phyloP scores from a whole-genome alignment of 2,329 filamentous ascomycete genomes.

The Neofusicoccum sp. region DNA sequence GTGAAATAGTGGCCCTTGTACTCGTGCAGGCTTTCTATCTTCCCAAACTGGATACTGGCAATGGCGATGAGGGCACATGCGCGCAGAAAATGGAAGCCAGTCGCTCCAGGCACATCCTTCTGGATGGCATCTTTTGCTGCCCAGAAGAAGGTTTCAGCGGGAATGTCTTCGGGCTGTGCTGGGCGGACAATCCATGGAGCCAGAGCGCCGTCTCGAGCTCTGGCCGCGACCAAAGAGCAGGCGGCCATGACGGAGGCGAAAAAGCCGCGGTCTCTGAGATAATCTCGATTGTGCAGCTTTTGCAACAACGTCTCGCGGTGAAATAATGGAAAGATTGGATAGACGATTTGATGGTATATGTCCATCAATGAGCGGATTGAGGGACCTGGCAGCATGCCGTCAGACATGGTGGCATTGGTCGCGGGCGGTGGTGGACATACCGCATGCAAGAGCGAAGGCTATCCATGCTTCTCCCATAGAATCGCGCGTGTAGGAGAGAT shows the following conservation, averaged over 20 bases:
- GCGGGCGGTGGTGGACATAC: background rate
- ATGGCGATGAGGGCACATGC: constrained; percentile 51
- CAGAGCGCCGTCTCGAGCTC: constrained; percentile 51
- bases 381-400: constrained; percentile 20
- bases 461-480: constrained; percentile 37
- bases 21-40: constrained; percentile 50
- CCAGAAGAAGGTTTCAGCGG: constrained; percentile 46
- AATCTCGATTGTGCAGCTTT: constrained; percentile 43
- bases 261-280: constrained; percentile 43
- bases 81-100: constrained; percentile 44
- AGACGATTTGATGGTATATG: constrained; percentile 54
- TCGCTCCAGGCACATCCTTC: constrained; percentile 36
- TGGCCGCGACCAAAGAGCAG: constrained; percentile 50
- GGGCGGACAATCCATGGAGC: constrained; percentile 36
- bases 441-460: constrained; percentile 41
- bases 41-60: constrained; percentile 52
- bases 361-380: constrained; percentile 46
- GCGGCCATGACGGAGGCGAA: constrained; percentile 54
- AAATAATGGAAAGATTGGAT: constrained; percentile 55
- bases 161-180: constrained; percentile 31
- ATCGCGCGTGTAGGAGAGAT: constrained; percentile 22
- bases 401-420: background rate
- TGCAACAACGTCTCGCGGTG: constrained; percentile 46
- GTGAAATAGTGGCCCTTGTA: constrained; percentile 53
- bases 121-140: constrained; percentile 43